Evolutionary conservation across 176 grass and related monocot genomes (phyloP).

Genomic region (Alopecurus myosuroides): DNA sequence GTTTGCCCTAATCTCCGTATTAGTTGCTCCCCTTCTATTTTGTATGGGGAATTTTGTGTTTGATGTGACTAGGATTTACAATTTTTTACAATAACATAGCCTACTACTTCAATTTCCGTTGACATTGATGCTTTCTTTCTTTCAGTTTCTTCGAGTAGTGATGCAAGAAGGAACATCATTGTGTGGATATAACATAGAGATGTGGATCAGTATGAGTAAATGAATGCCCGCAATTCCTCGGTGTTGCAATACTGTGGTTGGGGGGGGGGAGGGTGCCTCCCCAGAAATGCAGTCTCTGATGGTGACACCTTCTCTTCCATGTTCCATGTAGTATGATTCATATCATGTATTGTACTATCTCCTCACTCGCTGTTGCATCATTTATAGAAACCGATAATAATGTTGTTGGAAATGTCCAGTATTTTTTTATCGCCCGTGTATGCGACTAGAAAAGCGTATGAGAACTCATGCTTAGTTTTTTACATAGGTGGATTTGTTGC

Average conservation of each 20-base stretch:
- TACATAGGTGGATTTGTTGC: too few species aligned
- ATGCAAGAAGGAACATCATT: conserved; percentile 88
- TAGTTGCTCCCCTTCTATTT: neutral
- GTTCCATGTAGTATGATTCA: neutral
- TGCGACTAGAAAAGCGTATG: neutral
- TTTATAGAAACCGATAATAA: neutral
- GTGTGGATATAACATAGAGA: conserved; percentile 99
- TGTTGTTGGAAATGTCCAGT: neutral
- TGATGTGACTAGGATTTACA: conserved; percentile 2
- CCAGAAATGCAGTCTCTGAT: conserved; percentile 98
- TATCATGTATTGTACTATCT: neutral
- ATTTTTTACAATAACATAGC: neutral
- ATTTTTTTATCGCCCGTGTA: neutral
- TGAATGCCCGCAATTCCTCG: conserved; percentile 70
- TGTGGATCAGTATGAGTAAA: conserved; percentile 68
- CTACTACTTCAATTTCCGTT: conserved; percentile 62
- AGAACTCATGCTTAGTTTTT: too few species aligned
- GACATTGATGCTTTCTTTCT: conserved; percentile 79
- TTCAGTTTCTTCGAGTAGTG: conserved; percentile 79
- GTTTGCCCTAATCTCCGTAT: conserved; percentile 29
- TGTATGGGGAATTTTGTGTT: neutral
- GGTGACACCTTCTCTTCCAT: conserved; percentile 31
- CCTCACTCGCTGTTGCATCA: neutral
- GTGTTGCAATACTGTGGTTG: conserved; percentile 90
- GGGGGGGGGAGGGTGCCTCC: conserved; percentile 59